phyloP scores from a whole-genome alignment of 495 filamentous ascomycete species.

The Penicilliopsis zonata region DNA sequence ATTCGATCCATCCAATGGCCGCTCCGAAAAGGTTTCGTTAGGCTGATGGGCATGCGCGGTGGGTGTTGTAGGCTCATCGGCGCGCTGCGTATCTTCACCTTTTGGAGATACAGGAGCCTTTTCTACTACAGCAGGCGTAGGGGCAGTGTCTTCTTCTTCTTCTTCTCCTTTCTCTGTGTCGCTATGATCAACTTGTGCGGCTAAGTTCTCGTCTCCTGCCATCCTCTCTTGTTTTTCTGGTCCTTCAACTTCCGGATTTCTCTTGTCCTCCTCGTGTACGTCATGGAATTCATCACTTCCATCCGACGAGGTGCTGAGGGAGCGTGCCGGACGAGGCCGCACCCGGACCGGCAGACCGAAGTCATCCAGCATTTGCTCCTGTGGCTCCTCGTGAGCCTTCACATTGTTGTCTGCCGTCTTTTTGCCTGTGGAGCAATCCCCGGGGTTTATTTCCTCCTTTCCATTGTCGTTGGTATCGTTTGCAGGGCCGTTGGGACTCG shows the following conservation, averaged over 20 bases:
- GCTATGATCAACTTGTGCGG: too few relatives aligned
- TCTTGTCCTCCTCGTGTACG: constrained; percentile 5
- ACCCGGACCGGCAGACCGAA: constrained; percentile 34
- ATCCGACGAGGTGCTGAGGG: constrained; percentile 9
- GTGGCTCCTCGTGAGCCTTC: constrained; percentile 1
- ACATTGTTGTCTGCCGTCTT: background rate
- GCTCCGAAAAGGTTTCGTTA: too few relatives aligned
- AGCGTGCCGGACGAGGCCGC: constrained; percentile 9
- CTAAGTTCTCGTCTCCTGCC: background rate
- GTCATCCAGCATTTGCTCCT: constrained; percentile 24
- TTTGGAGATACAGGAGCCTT: too few relatives aligned
- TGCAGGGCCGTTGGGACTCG: constrained; percentile 2
- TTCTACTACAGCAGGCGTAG: too few relatives aligned
- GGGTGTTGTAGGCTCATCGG: too few relatives aligned
- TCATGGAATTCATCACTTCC: constrained; percentile 13
- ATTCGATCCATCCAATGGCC: background rate
- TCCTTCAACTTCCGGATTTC: background rate
- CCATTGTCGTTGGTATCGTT: constrained; percentile 6
- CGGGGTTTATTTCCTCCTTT: constrained; percentile 10
- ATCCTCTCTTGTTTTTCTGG: constrained; percentile 4
- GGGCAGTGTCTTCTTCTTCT: background rate
- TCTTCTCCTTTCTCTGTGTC: background rate
- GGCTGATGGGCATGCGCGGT: too few relatives aligned
- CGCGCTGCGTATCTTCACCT: too few relatives aligned
- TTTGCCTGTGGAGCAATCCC: constrained; percentile 2